Percentiles rank a stretch among this genome's conserved stretches.
These are phyloP conservation scores for Fomitopsis schrenkii DNA, from an alignment of 1,284 basidiomycete genomes.

Conservation along the genomic window DNA sequence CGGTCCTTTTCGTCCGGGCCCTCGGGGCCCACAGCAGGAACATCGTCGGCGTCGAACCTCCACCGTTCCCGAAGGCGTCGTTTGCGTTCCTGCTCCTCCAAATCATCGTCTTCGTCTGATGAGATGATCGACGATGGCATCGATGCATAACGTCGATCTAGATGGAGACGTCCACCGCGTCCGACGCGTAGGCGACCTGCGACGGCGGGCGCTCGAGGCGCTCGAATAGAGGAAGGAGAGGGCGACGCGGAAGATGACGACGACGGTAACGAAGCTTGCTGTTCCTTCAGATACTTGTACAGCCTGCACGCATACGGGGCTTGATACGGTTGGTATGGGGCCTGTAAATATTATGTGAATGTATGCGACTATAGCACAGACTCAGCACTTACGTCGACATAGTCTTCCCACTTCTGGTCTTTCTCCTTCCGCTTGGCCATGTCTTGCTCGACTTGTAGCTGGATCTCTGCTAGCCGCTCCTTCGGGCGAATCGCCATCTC, in stretches of 20 bases:
- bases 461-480: slow-evolving; percentile 62
- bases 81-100: slow-evolving; percentile 31
- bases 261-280: slow-evolving; percentile 25
- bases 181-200: slow-evolving; percentile 75
- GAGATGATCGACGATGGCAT: slow-evolving; percentile 1
- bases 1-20: slow-evolving; percentile 70
- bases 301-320: slow-evolving; percentile 47
- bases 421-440: slow-evolving; percentile 66
- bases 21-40: slow-evolving; percentile 48
- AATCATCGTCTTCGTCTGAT: slow-evolving; percentile 28
- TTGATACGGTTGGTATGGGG: slow-evolving; percentile 54
- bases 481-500: slow-evolving; percentile 56
- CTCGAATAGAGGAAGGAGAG: slow-evolving; percentile 28
- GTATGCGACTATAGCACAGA: not conserved
- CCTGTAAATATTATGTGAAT: slow-evolving; percentile 33
- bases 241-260: slow-evolving; percentile 27
- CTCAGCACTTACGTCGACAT: slow-evolving; percentile 59
- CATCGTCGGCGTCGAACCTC: slow-evolving; percentile 67
- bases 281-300: slow-evolving; percentile 52
- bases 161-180: slow-evolving; percentile 74
- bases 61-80: slow-evolving; percentile 56
- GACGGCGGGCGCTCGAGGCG: slow-evolving; percentile 32
- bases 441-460: slow-evolving; percentile 64
- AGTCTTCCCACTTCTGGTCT: slow-evolving; percentile 85
- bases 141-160: slow-evolving; percentile 62